Conservation (phyloP, 345 rosid species). For the Brassica nigra region DNA sequence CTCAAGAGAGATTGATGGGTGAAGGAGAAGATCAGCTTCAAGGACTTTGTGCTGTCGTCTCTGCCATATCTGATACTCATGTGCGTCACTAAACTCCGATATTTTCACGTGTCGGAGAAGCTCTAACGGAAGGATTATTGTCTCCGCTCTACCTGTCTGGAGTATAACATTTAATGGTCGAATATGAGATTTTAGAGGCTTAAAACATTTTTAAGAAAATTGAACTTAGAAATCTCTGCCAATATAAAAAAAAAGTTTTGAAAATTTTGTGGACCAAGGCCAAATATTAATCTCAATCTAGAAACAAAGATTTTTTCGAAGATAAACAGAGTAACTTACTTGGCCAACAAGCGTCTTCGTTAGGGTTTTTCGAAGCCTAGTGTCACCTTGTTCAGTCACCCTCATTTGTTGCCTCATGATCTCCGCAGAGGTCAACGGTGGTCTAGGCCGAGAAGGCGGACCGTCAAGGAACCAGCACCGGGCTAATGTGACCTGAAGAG, state of each 20-base stretch:
- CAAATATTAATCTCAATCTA: not conserved
- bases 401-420: slow-evolving; percentile 91
- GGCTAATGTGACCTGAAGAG: slow-evolving; percentile 36
- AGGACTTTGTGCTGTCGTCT: slow-evolving; percentile 72
- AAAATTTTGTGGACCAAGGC: too few relatives aligned
- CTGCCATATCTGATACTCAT: slow-evolving; percentile 86
- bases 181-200: too few relatives aligned
- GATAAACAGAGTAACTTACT: slow-evolving; percentile 47
- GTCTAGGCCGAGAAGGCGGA: slow-evolving; percentile 49
- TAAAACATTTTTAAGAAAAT: too few relatives aligned
- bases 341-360: slow-evolving; percentile 89
- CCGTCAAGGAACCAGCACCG: slow-evolving; percentile 44
- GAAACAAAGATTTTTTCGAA: not conserved
- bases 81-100: slow-evolving; percentile 49
- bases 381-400: slow-evolving; percentile 84
- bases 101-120: slow-evolving; percentile 80
- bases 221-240: too few relatives aligned
- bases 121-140: slow-evolving; percentile 88
- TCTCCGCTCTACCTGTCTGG: slow-evolving; percentile 85
- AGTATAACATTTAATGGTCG: too few relatives aligned
- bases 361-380: slow-evolving; percentile 80
- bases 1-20: slow-evolving; percentile 66
- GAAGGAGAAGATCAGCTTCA: slow-evolving; percentile 68
- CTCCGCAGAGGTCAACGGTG: slow-evolving; percentile 90
- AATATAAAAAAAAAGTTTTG: too few relatives aligned